Conservation (phyloP, 2,329 filamentous ascomycete species). For the Clarireedia homoeocarpa region DNA sequence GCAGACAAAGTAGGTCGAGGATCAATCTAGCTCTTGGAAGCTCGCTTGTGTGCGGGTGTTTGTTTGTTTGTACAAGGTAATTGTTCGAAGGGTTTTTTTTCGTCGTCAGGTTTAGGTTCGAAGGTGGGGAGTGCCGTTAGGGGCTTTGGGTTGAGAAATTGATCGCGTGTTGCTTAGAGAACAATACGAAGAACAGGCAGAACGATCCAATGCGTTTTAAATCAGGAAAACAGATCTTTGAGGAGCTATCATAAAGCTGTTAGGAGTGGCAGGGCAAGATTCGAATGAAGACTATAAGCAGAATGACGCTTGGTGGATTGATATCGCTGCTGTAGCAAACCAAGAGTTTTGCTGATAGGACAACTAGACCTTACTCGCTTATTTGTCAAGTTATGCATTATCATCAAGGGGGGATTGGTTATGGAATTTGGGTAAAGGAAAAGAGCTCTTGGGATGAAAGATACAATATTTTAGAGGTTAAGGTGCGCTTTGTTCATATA, state of each 20-base stretch:
- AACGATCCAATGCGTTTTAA: background rate
- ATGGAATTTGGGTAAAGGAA: background rate
- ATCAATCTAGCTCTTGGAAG: constrained; percentile 2
- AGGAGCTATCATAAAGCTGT: background rate
- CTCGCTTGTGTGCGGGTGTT: constrained; percentile 1
- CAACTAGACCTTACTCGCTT: constrained; percentile 2
- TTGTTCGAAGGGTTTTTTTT: constrained; percentile 7
- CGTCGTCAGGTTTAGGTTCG: constrained; percentile 1
- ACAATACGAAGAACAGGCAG: background rate
- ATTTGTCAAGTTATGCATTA: background rate
- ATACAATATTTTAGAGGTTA: too few species aligned
- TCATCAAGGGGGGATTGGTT: background rate
- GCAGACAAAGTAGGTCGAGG: background rate
- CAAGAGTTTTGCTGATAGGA: background rate
- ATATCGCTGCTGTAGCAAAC: background rate
- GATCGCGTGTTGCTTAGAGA: background rate
- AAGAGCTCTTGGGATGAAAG: too few species aligned
- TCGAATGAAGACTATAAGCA: background rate
- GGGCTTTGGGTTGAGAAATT: background rate
- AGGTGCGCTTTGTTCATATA: background rate
- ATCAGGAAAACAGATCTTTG: background rate
- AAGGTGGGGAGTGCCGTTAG: constrained; percentile 6
- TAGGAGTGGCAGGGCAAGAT: background rate
- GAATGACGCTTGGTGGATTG: constrained; percentile 4
- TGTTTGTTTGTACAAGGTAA: background rate